Evolutionary conservation across 2,329 filamentous ascomycete species (phyloP).

Genomic region (Aspergillus uvarum): DNA sequence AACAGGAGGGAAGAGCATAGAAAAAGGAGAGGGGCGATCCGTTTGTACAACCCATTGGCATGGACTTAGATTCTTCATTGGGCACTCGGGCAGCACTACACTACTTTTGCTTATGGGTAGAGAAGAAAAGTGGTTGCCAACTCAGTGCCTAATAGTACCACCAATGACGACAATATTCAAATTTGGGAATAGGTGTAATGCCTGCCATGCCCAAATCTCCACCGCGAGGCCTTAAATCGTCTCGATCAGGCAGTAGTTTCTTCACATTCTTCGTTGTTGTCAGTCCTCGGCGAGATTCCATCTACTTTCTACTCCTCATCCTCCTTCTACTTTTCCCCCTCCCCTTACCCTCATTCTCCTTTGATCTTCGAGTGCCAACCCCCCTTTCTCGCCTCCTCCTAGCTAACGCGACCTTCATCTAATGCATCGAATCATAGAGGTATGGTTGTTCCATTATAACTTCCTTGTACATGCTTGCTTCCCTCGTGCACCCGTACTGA

Average conservation of each 20-base stretch:
- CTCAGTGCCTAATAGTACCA: slow-evolving; percentile 12
- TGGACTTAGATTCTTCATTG: slow-evolving; percentile 16
- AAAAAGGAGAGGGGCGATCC: not conserved
- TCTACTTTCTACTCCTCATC: not conserved
- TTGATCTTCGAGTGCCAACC: not conserved
- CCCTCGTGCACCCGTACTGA: not conserved
- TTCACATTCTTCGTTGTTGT: slow-evolving; percentile 1
- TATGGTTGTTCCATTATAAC: not conserved
- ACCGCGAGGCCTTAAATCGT: slow-evolving; percentile 14
- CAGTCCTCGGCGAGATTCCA: slow-evolving; percentile 1
- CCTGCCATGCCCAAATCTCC: slow-evolving; percentile 18
- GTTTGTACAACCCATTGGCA: not conserved
- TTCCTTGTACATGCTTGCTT: not conserved
- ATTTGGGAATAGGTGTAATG: not conserved
- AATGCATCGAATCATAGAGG: not conserved
- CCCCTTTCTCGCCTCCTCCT: not conserved
- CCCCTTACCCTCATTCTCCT: not conserved
- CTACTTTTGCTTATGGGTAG: slow-evolving; percentile 4
- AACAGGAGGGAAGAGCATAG: not conserved
- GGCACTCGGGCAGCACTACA: slow-evolving; percentile 25
- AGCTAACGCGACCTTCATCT: not conserved
- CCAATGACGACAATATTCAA: slow-evolving; percentile 1
- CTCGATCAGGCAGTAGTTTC: slow-evolving; percentile 13
- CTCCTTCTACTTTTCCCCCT: not conserved
- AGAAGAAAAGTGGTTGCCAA: slow-evolving; percentile 1